phyloP scores from a whole-genome alignment of 140 eudicot species.

The Senecio squalidus region DNA sequence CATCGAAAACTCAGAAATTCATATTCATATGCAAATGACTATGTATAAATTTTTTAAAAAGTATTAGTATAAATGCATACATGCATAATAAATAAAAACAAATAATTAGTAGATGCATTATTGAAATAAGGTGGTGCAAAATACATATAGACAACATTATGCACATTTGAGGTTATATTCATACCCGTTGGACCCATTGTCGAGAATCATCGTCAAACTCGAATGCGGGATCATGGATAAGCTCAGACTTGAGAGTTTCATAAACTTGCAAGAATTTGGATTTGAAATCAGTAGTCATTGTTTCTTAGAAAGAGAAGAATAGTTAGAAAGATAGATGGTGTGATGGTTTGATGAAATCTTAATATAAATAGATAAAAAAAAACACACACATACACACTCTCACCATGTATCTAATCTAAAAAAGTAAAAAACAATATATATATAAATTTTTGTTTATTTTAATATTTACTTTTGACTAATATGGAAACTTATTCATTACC shows the following conservation, averaged over 20 bases:
- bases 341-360: no score
- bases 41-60: no score
- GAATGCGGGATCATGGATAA: not conserved
- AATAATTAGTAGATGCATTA: not conserved
- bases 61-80: not conserved
- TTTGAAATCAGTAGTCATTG: conserved; percentile 8
- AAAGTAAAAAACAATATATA: no score
- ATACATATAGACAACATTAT: not conserved
- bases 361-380: no score
- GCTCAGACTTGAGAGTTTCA: not conserved
- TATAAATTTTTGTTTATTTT: no score
- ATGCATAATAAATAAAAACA: conserved; percentile 1
- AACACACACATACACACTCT: no score
- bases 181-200: not conserved
- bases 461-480: no score
- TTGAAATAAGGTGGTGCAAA: not conserved
- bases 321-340: not conserved
- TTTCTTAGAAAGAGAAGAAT: not conserved
- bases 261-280: conserved; percentile 7
- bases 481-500: no score
- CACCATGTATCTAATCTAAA: no score
- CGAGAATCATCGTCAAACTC: conserved; percentile 4
- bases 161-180: not conserved
- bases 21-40: not conserved
- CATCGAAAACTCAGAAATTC: not conserved